phyloP scores from a whole-genome alignment of 176 grass and related monocot genomes.

The Oryza australiensis region DNA sequence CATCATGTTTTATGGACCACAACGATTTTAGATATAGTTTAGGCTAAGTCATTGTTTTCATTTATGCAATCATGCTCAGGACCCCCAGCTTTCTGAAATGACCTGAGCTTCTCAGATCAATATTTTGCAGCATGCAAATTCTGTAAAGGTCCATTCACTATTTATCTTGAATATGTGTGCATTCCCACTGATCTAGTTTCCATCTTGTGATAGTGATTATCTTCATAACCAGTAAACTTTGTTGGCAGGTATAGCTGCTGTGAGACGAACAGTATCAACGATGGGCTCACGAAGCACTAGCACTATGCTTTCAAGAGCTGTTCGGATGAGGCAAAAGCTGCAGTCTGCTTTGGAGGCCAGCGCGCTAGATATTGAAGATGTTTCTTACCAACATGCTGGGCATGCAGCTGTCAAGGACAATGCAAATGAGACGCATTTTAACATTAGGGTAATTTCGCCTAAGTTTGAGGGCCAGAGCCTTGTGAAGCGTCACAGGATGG shows the following conservation, averaged over 20 bases:
- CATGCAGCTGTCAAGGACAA: conserved; percentile 81
- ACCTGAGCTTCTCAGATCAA: neutral
- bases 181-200: neutral
- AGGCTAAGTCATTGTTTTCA: neutral
- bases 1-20: neutral
- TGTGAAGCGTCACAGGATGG: conserved; percentile 87
- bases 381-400: conserved; percentile 87
- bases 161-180: conserved; percentile 9
- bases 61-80: neutral
- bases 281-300: conserved; percentile 70
- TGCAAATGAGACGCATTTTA: conserved; percentile 88
- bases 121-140: neutral
- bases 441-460: conserved; percentile 77
- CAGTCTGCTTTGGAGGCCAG: conserved; percentile 86
- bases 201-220: conserved; percentile 15
- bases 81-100: neutral
- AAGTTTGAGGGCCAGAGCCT: conserved; percentile 90
- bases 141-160: neutral
- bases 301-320: conserved; percentile 71
- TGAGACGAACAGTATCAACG: conserved; percentile 3
- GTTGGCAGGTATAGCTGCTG: neutral
- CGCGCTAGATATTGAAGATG: conserved; percentile 86
- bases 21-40: neutral
- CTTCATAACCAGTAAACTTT: conserved; percentile 10
- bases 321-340: conserved; percentile 83